Conservation (phyloP, 1,284 basidiomycete genomes). For the Melampsora americana region DNA sequence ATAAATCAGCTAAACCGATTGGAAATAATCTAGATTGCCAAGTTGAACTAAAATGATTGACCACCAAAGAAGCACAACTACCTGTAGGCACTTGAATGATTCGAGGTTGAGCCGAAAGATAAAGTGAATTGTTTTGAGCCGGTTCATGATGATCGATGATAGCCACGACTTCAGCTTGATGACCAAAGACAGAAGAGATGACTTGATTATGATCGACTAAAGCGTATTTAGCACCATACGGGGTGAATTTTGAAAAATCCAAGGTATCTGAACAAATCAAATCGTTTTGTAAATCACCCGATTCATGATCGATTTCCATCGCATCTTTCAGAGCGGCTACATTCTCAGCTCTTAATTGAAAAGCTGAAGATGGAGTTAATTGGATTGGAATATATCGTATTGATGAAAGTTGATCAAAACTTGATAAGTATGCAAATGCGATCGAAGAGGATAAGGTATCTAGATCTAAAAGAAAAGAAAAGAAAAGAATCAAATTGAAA, state of each 20-base stretch:
- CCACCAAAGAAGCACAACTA: conserved; percentile 74
- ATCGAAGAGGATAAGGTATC: conserved; percentile 80
- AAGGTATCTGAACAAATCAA: conserved; percentile 61
- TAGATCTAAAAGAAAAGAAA: too few relatives aligned
- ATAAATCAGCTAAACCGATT: conserved; percentile 65
- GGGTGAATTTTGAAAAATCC: conserved; percentile 56
- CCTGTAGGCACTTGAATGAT: conserved; percentile 64
- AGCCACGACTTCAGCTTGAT: conserved; percentile 63
- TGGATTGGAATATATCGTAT: conserved; percentile 64
- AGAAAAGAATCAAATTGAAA: too few relatives aligned
- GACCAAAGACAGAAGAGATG: conserved; percentile 59
- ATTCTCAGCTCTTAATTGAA: conserved; percentile 82
- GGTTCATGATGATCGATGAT: conserved; percentile 94
- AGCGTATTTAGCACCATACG: conserved; percentile 63
- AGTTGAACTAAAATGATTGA: conserved; percentile 59
- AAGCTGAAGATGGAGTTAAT: conserved; percentile 67
- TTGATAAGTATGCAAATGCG: conserved; percentile 68
- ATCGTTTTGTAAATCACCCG: conserved; percentile 60
- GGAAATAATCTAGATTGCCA: conserved; percentile 55
- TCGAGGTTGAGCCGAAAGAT: conserved; percentile 63
- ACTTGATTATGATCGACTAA: conserved; percentile 87
- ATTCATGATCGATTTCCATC: conserved; percentile 47
- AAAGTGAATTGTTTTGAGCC: conserved; percentile 63
- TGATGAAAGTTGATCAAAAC: conserved; percentile 49
- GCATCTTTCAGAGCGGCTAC: conserved; percentile 62